phyloP scores from a whole-genome alignment of 257 asterid genomes.

The Lycium ferocissimum region DNA sequence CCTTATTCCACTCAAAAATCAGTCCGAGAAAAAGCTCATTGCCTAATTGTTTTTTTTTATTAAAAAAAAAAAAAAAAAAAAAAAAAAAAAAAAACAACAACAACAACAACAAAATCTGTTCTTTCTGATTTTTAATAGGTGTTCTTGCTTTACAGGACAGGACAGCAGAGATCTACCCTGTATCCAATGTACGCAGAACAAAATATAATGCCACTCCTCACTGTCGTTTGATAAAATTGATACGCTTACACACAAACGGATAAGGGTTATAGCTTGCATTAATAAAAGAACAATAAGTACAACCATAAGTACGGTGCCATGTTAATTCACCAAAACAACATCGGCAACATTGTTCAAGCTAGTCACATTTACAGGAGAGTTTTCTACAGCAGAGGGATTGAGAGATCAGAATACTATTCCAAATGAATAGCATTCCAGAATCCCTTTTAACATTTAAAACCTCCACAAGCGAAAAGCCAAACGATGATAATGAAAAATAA shows the following conservation, averaged over 20 bases:
- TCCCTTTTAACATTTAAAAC: slow-evolving; percentile 42
- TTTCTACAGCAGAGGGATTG: slow-evolving; percentile 22
- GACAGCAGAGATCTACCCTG: too few relatives aligned
- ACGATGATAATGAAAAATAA: slow-evolving; percentile 54
- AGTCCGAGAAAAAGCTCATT: too few relatives aligned
- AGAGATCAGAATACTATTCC: background rate
- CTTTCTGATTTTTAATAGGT: too few relatives aligned
- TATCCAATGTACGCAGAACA: too few relatives aligned
- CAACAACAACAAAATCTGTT: too few relatives aligned
- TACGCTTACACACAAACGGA: background rate
- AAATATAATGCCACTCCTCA: background rate
- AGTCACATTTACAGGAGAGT: slow-evolving; percentile 37
- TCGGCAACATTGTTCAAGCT: slow-evolving; percentile 3
- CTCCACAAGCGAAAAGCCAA: slow-evolving; percentile 73
- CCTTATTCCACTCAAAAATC: too few relatives aligned
- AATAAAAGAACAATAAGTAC: background rate
- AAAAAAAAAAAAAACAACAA: too few relatives aligned
- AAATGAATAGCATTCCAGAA: background rate
- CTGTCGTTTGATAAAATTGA: background rate
- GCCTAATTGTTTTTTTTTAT: too few relatives aligned
- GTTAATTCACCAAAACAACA: background rate
- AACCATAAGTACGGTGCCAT: background rate
- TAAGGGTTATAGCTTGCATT: background rate
- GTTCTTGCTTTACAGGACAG: too few relatives aligned
- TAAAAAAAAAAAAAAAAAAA: too few relatives aligned